phyloP scores from a whole-genome alignment of 164 flowering plant species.

The Kalanchoe fedtschenkoi region DNA sequence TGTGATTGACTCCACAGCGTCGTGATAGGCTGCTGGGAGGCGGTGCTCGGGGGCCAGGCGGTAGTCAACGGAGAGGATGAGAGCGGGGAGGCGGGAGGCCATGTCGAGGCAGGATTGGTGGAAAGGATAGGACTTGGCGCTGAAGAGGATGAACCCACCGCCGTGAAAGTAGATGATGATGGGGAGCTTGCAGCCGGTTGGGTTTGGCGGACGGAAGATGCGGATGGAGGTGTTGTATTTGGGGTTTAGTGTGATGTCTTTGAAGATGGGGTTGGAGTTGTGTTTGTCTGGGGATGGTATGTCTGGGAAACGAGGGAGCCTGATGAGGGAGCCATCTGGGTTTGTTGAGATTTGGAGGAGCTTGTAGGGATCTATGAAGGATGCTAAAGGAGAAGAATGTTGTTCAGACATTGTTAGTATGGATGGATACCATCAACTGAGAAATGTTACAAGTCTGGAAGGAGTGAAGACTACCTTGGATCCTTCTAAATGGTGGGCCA shows the following conservation, averaged over 20 bases:
- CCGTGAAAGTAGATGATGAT: conserved; percentile 52
- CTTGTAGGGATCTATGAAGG: conserved; percentile 31
- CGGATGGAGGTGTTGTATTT: conserved; percentile 29
- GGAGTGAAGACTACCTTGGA: too few species aligned
- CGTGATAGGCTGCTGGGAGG: conserved; percentile 63
- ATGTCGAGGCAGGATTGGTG: conserved; percentile 33
- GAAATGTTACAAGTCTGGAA: too few species aligned
- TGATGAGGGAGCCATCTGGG: conserved; percentile 50
- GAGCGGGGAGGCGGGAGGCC: conserved; percentile 24
- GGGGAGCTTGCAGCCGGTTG: conserved; percentile 29
- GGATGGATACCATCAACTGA: too few species aligned
- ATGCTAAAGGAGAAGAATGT: not conserved
- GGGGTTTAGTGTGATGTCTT: conserved; percentile 43
- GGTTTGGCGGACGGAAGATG: conserved; percentile 25
- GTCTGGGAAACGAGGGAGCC: conserved; percentile 16
- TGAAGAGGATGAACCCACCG: conserved; percentile 48
- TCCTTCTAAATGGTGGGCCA: too few species aligned
- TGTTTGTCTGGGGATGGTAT: conserved; percentile 14
- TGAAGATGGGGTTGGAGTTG: conserved; percentile 15
- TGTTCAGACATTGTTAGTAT: too few species aligned
- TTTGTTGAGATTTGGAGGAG: conserved; percentile 28
- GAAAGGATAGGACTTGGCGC: conserved; percentile 16
- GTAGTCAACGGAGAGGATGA: conserved; percentile 48
- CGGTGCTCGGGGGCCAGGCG: conserved; percentile 68
- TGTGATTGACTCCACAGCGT: conserved; percentile 37